Base-by-base conservation (phyloP, 805 yeast genomes). In the Nakazawaea molendinolei region DNA sequence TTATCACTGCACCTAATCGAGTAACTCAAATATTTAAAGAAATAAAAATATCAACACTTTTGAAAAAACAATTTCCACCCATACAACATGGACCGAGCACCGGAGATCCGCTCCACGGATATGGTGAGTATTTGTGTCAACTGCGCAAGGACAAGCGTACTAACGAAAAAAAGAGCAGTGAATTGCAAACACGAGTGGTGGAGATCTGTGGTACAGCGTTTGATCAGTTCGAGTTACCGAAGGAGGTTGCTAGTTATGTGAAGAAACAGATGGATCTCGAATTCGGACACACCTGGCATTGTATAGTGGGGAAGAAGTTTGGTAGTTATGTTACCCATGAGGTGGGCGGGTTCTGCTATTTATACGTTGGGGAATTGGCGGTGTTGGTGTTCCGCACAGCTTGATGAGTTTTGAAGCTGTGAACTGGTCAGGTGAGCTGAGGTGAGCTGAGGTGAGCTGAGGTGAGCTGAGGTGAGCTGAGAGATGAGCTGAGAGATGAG, bases 281-380 rank as follows among this genome's bases (percentile, higher is more conserved):
- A 31, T 72, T 67, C 41, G 90, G 89, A 0, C 70, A 76, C 20
- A 74, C 85, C 26, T 84, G 92, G 94, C 90, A 84, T 53, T 85
- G 80, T 3, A 69, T 84, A 33, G 87, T 81, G 36, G 94, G 92
- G 8, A 79, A 74, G 54, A 78, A 77, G 47, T 84, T 83, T 56
- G 90, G 92, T 3, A 72, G 82, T 33, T 81, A 78, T 52, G 86
- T 84, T 14, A 79, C 89, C 9, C 92, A 84, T 51, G 63, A 82
- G 55, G 75, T 75, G 45, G 89, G 87, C 1, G 67, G 65, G 48
- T 84, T 84, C 49, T 63, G 76, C 9, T 83, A 84, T 50, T 80
- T 76, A 50, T 83, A 81, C 59, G 65, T 80, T 45, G 89, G 77
- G 23, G 74, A 75, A 28, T 59, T 71, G 36, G 92, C 92, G 3